Evolutionary conservation across 2,329 filamentous ascomycete species (phyloP).

Genomic region (Pseudogymnoascus sp.): DNA sequence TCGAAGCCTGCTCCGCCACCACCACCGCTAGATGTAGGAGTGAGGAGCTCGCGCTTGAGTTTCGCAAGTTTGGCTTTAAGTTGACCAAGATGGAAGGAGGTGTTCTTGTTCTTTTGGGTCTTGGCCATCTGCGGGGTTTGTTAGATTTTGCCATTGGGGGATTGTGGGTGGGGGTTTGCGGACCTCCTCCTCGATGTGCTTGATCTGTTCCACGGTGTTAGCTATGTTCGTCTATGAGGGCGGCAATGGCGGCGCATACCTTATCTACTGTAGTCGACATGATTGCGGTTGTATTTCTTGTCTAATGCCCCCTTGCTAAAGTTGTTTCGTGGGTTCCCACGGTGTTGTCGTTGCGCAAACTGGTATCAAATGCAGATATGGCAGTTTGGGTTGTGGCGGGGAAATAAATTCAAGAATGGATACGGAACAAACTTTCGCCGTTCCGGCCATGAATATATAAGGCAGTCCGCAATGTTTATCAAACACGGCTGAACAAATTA

Average conservation of each 20-base stretch:
- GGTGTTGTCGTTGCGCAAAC: slow-evolving; percentile 5
- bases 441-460: not conserved
- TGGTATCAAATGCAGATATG: slow-evolving; percentile 7
- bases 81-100: slow-evolving; percentile 87
- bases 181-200: slow-evolving; percentile 92
- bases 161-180: slow-evolving; percentile 27
- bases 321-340: slow-evolving; percentile 1
- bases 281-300: slow-evolving; percentile 29
- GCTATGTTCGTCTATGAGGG: slow-evolving; percentile 28
- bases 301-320: slow-evolving; percentile 2
- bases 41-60: slow-evolving; percentile 90
- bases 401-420: slow-evolving; percentile 2
- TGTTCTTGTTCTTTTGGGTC: slow-evolving; percentile 97
- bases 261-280: slow-evolving; percentile 99
- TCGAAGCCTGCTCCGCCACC: slow-evolving; percentile 87
- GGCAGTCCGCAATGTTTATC: not conserved
- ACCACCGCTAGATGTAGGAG: slow-evolving; percentile 73
- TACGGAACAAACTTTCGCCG: not conserved
- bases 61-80: slow-evolving; percentile 98
- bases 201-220: slow-evolving; percentile 56
- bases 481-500: not conserved
- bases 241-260: slow-evolving; percentile 40
- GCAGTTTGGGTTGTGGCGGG: slow-evolving; percentile 7
- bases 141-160: slow-evolving; percentile 16
- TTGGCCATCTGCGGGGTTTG: slow-evolving; percentile 63